Base-by-base conservation (phyloP, 1,139 yeast genomes). In the Candida tropicalis region DNA sequence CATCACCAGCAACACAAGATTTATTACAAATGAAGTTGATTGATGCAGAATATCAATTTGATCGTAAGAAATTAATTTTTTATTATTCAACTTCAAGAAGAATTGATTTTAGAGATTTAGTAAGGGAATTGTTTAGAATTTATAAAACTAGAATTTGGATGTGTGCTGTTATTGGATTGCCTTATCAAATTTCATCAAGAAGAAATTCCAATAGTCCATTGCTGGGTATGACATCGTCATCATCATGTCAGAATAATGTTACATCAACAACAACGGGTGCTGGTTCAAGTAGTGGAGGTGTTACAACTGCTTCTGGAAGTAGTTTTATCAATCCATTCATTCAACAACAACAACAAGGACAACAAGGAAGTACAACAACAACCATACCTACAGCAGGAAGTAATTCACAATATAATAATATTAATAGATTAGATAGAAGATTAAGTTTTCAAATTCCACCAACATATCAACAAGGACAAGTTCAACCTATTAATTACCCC, bases 71-170 rank as follows among this genome's bases (percentile, higher is more conserved):
- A 66, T 74, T 93, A 60, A 93, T 96, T 5, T 91, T 93, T 63
- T 93, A 93, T 66, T 74, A 73, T 49, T 82, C 85, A 35, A 83
- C 89, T 13, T 79, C 79, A 49, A 84, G 84, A 56, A 77, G 99
- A 57, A 87, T 93, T 48, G 99, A 93, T 65, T 93, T 93, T 63
- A 76, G 99, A 56, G 96, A 88, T 49, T 77, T 95, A 63, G 96
- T 93, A 41, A 81, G 95, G 52, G 98, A 93, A 57, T 70, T 93
- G 50, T 93, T 93, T 73, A 81, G 95, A 58, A 86, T 89, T 46
- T 93, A 90, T 75, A 93, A 93, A 68, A 93, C 98, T 1, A 78
- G 99, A 57, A 93, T 93, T 57, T 95, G 99, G 99, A 81, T 91
- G 82, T 91, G 97, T 70, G 95, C 97, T 3, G 89, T 90, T 18